A percentile compares a stretch with the other conserved stretches of the same genome.
Conservation (phyloP, 257 asterid species). For the Solanum neorickii region DNA sequence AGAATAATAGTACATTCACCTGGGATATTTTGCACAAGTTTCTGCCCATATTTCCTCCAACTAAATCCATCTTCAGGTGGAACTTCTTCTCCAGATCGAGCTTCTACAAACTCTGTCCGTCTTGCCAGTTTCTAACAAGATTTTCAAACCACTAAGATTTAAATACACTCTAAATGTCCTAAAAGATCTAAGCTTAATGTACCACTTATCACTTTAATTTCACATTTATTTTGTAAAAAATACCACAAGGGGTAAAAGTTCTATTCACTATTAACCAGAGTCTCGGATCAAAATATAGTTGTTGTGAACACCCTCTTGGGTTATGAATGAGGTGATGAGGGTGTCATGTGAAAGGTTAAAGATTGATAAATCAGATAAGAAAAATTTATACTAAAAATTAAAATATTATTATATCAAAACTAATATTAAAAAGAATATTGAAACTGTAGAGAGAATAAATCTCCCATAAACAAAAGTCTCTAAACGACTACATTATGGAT, state of each 20-base stretch:
- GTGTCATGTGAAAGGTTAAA: no score
- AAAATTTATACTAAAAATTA: no score
- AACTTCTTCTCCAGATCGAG: background rate
- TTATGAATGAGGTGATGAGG: no score
- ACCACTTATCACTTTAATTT: background rate
- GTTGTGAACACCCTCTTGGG: no score
- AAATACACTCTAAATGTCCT: background rate
- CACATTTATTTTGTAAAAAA: background rate
- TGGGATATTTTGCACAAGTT: slow-evolving; percentile 25
- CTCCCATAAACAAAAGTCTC: no score
- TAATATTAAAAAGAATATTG: no score
- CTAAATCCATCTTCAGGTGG: slow-evolving; percentile 17
- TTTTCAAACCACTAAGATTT: background rate
- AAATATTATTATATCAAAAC: no score
- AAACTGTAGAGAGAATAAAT: no score
- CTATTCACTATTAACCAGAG: background rate
- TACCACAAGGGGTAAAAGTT: background rate
- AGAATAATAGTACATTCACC: background rate
- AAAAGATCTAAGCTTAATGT: background rate
- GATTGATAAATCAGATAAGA: no score
- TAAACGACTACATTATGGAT: no score
- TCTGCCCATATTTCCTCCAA: slow-evolving; percentile 47
- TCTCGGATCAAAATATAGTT: background rate
- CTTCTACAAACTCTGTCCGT: background rate
- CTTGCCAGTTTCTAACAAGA: background rate